Evolutionary conservation across 2,329 filamentous ascomycete species (phyloP).

Genomic region (Tolypocladium sp.): DNA sequence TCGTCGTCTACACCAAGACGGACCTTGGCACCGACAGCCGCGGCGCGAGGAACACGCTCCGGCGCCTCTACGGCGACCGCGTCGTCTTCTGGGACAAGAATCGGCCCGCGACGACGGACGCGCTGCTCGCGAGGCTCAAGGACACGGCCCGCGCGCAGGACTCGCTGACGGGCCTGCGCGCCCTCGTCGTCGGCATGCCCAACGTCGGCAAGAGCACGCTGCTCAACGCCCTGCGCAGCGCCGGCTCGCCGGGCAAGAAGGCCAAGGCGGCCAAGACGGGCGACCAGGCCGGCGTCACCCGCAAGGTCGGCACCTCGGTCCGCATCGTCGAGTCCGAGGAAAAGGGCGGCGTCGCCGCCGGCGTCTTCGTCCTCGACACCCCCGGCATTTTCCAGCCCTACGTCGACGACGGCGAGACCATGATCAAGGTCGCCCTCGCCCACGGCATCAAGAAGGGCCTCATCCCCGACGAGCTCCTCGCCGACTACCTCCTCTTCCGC

Average conservation of each 20-base stretch:
- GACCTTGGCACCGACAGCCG: constrained; percentile 52
- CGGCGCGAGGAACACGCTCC: constrained; percentile 16
- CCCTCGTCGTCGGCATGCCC: constrained; percentile 92
- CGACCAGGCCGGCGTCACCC: constrained; percentile 79
- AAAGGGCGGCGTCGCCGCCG: constrained; percentile 37
- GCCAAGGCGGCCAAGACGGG: constrained; percentile 73
- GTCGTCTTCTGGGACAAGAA: constrained; percentile 36
- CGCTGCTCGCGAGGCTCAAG: constrained; percentile 29
- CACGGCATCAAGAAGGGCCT: constrained; percentile 87
- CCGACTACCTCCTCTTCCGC: constrained; percentile 82
- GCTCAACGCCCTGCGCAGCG: constrained; percentile 73
- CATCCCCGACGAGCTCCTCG: constrained; percentile 66
- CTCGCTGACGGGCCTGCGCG: constrained; percentile 70
- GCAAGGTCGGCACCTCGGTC: constrained; percentile 74
- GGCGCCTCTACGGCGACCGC: constrained; percentile 22
- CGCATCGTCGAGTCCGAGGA: constrained; percentile 52
- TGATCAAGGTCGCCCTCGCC: constrained; percentile 91
- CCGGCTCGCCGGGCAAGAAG: constrained; percentile 41
- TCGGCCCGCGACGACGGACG: constrained; percentile 19
- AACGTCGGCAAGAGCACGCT: constrained; percentile 94
- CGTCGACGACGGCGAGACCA: constrained; percentile 72
- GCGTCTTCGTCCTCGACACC: constrained; percentile 82
- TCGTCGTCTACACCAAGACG: constrained; percentile 86
- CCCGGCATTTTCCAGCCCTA: constrained; percentile 95
- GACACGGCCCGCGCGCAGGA: constrained; percentile 24